Conservation (phyloP, 129 eudicot species). For the Erigeron canadensis region DNA sequence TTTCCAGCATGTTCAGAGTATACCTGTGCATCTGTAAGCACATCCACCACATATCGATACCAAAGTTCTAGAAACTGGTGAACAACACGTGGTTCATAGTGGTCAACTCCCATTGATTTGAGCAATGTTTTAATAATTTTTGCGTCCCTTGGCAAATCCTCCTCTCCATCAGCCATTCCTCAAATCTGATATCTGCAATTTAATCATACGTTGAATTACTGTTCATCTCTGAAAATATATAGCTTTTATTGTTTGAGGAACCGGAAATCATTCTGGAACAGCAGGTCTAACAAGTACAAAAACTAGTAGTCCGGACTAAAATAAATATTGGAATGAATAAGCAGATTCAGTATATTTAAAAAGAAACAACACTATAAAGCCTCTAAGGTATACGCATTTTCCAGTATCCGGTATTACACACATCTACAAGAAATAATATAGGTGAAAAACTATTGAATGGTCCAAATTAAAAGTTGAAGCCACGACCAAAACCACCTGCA, state of each 20-base stretch:
- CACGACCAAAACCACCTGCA: not conserved
- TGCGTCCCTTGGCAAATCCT: constrained; percentile 88
- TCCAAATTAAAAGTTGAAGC: not conserved
- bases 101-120: constrained; percentile 85
- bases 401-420: not conserved
- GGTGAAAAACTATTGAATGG: not conserved
- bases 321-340: not conserved
- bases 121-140: constrained; percentile 79
- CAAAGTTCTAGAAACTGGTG: constrained; percentile 91
- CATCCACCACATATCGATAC: constrained; percentile 83
- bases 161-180: constrained; percentile 75
- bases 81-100: constrained; percentile 79
- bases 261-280: not conserved
- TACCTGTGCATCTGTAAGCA: constrained; percentile 84
- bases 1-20: constrained; percentile 88
- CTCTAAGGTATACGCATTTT: not conserved
- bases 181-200: constrained; percentile 15
- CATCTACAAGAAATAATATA: not conserved
- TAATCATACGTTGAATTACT: not conserved
- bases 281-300: not conserved
- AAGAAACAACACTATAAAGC: not conserved
- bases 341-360: not conserved
- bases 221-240: not conserved
- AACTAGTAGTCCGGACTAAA: not conserved
- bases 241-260: not conserved